These are phyloP conservation scores for Silene conica DNA, from an alignment of 148 eudicot species.

Conservation along the genomic window DNA sequence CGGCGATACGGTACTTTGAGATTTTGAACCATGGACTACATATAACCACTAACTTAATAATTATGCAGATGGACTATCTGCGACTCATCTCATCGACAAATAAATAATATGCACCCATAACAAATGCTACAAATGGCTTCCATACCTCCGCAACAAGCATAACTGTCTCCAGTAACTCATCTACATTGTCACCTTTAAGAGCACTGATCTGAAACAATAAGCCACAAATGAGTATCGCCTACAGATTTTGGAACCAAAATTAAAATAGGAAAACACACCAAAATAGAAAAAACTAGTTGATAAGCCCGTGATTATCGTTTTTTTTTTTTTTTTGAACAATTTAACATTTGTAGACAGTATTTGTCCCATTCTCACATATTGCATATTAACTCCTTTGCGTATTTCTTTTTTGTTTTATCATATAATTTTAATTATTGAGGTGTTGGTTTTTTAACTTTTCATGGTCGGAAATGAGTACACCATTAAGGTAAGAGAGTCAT, in stretches of 20 bases:
- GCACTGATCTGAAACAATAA: conserved; percentile 77
- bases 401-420: no score
- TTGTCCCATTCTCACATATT: no score
- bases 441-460: no score
- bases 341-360: no score
- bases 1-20: no score
- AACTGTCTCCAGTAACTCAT: conserved; percentile 83
- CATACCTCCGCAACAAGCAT: conserved; percentile 98
- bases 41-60: not conserved
- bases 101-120: not conserved
- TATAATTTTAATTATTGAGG: no score
- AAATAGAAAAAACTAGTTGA: not conserved
- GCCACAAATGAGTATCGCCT: conserved; percentile 11
- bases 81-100: conserved; percentile 5
- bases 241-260: conserved; percentile 5
- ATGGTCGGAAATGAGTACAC: no score
- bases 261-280: not conserved
- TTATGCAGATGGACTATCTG: not conserved
- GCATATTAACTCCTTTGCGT: no score
- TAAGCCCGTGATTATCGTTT: no score
- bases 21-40: no score
- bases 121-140: conserved; percentile 13
- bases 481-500: no score
- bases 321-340: no score
- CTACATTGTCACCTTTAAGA: conserved; percentile 82